Percentiles rank a stretch among this genome's conserved stretches.
Conservation (phyloP, 2,329 filamentous ascomycete genomes). For the Fusarium anthophilum region DNA sequence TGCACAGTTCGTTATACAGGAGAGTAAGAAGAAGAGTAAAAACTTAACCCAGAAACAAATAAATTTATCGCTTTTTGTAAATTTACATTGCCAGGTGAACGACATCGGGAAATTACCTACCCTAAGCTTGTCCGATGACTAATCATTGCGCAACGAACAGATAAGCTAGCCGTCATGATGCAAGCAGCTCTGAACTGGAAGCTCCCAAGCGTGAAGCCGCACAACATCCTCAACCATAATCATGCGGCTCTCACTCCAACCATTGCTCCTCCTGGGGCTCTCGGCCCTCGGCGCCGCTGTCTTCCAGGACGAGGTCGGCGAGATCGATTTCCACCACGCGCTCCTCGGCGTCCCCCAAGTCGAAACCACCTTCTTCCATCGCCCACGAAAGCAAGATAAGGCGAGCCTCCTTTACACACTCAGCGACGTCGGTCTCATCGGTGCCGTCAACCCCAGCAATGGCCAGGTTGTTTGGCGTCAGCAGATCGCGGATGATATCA, state of each 20-base stretch:
- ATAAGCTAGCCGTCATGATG: constrained; percentile 39
- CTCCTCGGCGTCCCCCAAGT: constrained; percentile 84
- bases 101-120: not conserved
- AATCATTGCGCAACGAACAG: constrained; percentile 41
- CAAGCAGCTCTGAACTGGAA: constrained; percentile 25
- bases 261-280: constrained; percentile 51
- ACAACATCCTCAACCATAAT: constrained; percentile 31
- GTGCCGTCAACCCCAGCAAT: constrained; percentile 88
- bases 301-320: constrained; percentile 89
- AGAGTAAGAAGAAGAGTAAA: too few species aligned
- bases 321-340: constrained; percentile 92
- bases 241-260: constrained; percentile 51
- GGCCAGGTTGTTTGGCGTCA: constrained; percentile 90
- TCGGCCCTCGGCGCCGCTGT: constrained; percentile 67
- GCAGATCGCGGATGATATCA: constrained; percentile 64
- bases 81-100: not conserved
- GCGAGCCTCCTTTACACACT: constrained; percentile 92
- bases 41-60: not conserved
- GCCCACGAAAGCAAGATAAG: constrained; percentile 80
- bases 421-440: constrained; percentile 83
- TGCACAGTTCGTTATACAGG: rapidly evolving
- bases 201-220: constrained; percentile 41
- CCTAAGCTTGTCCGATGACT: constrained; percentile 32
- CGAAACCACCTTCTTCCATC: constrained; percentile 94
- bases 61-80: too few species aligned